Conservation (phyloP, 495 filamentous ascomycete genomes). For the Mytilinidion resinicola region DNA sequence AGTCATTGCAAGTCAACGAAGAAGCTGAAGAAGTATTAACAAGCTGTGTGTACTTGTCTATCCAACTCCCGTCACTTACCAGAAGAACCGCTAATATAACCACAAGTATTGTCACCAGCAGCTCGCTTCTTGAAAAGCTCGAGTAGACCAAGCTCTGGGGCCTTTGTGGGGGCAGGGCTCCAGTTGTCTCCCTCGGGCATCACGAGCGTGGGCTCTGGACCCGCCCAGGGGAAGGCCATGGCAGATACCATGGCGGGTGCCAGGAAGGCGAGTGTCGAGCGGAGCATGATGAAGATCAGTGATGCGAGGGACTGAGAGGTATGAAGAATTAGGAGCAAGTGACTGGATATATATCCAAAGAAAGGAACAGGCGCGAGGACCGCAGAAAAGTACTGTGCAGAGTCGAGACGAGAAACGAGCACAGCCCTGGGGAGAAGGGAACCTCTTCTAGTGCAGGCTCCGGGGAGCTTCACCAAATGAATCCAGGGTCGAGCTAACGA, state of each 20-base stretch:
- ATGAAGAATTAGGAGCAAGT: not conserved
- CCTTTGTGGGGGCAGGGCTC: constrained; percentile 24
- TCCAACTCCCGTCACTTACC: not conserved
- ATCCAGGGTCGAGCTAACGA: too few species aligned
- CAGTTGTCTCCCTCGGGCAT: constrained; percentile 16
- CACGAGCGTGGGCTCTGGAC: constrained; percentile 17
- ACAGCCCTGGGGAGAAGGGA: not conserved
- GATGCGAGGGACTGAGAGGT: not conserved
- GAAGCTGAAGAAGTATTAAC: constrained; percentile 2
- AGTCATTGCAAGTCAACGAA: constrained; percentile 23
- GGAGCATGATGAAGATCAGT: constrained; percentile 13
- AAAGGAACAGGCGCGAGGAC: not conserved
- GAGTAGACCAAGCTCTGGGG: constrained; percentile 9
- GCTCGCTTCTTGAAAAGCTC: constrained; percentile 19
- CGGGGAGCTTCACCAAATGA: too few species aligned
- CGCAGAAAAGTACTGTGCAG: not conserved
- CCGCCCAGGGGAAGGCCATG: constrained; percentile 19
- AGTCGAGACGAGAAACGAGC: not conserved
- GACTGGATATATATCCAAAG: not conserved
- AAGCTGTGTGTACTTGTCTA: constrained; percentile 1
- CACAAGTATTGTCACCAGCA: constrained; percentile 19
- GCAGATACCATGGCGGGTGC: constrained; percentile 21
- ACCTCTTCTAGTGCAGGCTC: not conserved
- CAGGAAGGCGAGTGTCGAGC: constrained; percentile 20
- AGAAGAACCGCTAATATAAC: constrained; percentile 14